Evolutionary conservation across 352 stramenopile species (phyloP), one percentile per base, ranked within the genome.

Genomic region (Phytophthora fragariae): DNA sequence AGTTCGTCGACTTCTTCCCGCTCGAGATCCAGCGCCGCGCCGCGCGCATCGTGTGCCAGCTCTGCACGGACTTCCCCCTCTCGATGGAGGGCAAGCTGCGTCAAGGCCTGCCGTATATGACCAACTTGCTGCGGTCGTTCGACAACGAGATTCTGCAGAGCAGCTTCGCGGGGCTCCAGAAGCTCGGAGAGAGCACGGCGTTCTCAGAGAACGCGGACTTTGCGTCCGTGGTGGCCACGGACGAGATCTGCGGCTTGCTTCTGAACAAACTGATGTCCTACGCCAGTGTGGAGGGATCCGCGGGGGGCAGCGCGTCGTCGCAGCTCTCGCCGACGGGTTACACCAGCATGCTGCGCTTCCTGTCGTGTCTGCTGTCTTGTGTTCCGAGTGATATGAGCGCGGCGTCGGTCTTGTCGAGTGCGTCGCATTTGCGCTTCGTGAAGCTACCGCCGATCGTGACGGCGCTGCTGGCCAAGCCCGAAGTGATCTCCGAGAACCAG

Each of bases 1-100:
- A 95, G 79, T 93, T 91, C 63, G 72, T 95, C 10, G 88, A 95
- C 60, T 95, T 95, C 63, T 95, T 95, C 62, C 83, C 85, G 15
- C 68, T 92, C 44, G 86, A 92, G 55, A 92, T 89, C 37, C 88
- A 95, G 60, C 88, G 86, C 12, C 82, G 80, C 5, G 86, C 84
- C 4, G 85, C 81, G 2, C 76, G 77, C 0, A 84, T 92, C 19
- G 85, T 91, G 9, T 75, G 76, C 0, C 73, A 86, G 31, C 57
- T 93, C 14, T 92, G 85, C 54, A 84, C 70, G 0, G 74, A 89
- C 35, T 81, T 90, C 31, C 69, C 77, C 0, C 31, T 72, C 2
- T 59, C 73, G 0, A 61, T 83, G 55, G 56, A 65, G 19, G 62
- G 27, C 1, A 73, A 86, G 39, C 21, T 92, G n/a, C 57, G 71